phyloP scores from a whole-genome alignment of 148 eudicot species.

The Rhododendron ovatum region DNA sequence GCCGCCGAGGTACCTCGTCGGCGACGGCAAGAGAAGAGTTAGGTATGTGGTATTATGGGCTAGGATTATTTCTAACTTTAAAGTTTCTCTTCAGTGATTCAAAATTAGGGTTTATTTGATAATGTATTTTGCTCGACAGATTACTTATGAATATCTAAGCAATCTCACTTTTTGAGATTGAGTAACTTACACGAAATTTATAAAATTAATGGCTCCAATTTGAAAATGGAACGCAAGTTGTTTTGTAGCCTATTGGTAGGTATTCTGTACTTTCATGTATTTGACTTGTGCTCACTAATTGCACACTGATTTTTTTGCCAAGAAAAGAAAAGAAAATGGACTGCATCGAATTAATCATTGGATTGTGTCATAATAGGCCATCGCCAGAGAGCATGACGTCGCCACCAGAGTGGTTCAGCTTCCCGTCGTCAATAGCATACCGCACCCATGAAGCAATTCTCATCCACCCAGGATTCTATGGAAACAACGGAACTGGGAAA shows the following conservation, averaged over 20 bases:
- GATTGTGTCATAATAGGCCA: neutral
- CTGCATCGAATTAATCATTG: too few relatives aligned
- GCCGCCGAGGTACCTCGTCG: constrained; percentile 10
- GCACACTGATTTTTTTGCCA: too few relatives aligned
- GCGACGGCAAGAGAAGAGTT: neutral
- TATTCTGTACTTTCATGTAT: neutral
- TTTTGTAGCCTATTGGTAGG: too few relatives aligned
- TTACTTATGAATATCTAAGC: too few relatives aligned
- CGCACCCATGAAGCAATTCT: constrained; percentile 8
- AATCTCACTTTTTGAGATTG: too few relatives aligned
- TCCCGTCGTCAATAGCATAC: constrained; percentile 13
- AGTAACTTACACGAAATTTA: too few relatives aligned
- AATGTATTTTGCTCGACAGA: too few relatives aligned
- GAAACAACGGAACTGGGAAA: neutral
- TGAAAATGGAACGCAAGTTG: too few relatives aligned
- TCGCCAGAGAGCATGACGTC: constrained; percentile 12
- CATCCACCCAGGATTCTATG: neutral
- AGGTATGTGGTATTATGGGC: neutral
- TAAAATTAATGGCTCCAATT: too few relatives aligned
- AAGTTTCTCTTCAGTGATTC: too few relatives aligned
- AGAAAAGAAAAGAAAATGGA: too few relatives aligned
- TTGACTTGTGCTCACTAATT: neutral
- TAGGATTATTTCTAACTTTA: neutral
- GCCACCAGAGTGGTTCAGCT: constrained; percentile 14
- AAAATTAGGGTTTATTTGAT: too few relatives aligned